These are phyloP conservation scores for Suhomyces bribrorum DNA, from an alignment of 1,139 yeast species.

Conservation along the genomic window DNA sequence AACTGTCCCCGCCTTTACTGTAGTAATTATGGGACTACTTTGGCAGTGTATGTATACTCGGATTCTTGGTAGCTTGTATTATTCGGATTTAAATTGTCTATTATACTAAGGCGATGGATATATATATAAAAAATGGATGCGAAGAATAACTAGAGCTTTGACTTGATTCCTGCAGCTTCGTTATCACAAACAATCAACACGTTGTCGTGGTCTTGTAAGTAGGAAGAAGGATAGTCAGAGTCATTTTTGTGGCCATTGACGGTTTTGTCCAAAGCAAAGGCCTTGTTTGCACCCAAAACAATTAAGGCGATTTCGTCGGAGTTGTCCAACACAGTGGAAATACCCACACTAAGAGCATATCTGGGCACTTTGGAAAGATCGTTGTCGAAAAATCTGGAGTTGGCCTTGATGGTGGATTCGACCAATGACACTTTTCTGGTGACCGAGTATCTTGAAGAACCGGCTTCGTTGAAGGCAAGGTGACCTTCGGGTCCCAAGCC, in stretches of 20 bases:
- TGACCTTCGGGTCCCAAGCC: constrained; percentile 70
- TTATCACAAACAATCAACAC: constrained; percentile 50
- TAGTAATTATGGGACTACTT: no score
- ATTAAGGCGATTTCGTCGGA: constrained; percentile 54
- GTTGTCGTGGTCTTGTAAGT: constrained; percentile 47
- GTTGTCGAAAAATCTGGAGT: constrained; percentile 55
- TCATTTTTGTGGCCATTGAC: constrained; percentile 38
- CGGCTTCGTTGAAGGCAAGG: constrained; percentile 64
- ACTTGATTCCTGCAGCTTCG: constrained; percentile 41
- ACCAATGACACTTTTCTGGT: constrained; percentile 56
- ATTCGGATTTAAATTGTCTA: background rate
- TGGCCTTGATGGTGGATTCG: constrained; percentile 55
- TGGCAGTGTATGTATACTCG: no score
- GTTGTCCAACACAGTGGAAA: constrained; percentile 60
- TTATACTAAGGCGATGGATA: no score
- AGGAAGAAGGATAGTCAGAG: constrained; percentile 46
- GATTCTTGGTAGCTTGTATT: background rate
- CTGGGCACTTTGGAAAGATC: constrained; percentile 53
- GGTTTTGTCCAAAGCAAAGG: constrained; percentile 47
- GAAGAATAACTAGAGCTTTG: constrained; percentile 26
- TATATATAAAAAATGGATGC: background rate
- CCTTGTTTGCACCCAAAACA: constrained; percentile 49
- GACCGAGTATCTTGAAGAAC: constrained; percentile 47
- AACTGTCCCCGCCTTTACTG: no score
- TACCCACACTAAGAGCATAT: constrained; percentile 59